A percentile compares a stretch with the other conserved stretches of the same genome.
phyloP scores from a whole-genome alignment of 2,329 filamentous ascomycete species.

The Aureobasidium namibiae region DNA sequence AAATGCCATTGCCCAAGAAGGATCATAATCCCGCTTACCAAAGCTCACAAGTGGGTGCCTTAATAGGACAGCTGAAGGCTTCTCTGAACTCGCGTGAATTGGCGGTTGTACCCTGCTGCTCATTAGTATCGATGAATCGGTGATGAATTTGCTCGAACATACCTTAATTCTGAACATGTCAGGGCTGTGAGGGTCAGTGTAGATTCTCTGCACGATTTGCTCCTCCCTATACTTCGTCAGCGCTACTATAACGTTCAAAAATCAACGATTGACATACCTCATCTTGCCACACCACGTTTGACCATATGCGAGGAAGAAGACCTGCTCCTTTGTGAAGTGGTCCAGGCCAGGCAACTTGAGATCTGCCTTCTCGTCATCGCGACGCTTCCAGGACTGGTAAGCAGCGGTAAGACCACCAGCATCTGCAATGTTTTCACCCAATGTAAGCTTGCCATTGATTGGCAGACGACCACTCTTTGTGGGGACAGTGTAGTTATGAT shows the following conservation, averaged over 20 bases:
- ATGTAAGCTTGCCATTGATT: conserved; percentile 55
- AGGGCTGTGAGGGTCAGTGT: conserved; percentile 58
- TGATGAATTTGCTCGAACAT: neutral
- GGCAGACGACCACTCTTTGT: conserved; percentile 49
- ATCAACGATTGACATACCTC: neutral
- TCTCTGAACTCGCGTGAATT: conserved; percentile 62
- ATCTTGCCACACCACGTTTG: conserved; percentile 57
- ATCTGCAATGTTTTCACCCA: conserved; percentile 66
- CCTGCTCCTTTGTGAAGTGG: conserved; percentile 56
- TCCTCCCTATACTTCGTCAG: conserved; percentile 38
- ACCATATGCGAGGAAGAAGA: conserved; percentile 51
- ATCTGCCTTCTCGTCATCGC: conserved; percentile 44
- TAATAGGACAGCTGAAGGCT: conserved; percentile 56
- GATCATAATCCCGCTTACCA: conserved; percentile 42
- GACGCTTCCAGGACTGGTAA: conserved; percentile 58
- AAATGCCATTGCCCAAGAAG: neutral
- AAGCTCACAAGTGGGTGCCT: conserved; percentile 60
- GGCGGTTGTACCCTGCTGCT: conserved; percentile 47
- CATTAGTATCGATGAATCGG: neutral
- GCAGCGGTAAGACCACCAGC: conserved; percentile 57
- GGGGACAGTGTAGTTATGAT: conserved; percentile 50
- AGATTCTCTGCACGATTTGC: conserved; percentile 48
- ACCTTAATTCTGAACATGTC: conserved; percentile 45
- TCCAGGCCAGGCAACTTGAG: conserved; percentile 52
- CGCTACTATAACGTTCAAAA: neutral